Evolutionary conservation across 768 basidiomycete species (phyloP), one percentile per base, ranked within the genome.

Genomic region (Mycena galopus): DNA sequence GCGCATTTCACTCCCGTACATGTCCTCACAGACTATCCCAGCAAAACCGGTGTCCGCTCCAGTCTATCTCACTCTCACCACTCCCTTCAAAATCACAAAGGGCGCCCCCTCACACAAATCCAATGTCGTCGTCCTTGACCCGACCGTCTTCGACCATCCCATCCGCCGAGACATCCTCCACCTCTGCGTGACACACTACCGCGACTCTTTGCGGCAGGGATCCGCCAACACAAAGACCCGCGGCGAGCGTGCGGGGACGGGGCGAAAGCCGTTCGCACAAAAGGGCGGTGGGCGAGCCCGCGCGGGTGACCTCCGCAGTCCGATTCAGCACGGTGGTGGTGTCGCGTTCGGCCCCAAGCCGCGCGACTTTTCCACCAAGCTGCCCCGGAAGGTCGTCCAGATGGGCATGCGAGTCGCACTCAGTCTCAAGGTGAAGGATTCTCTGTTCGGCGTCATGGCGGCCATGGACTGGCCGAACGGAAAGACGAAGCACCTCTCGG

Each of bases 351-450:
- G 96, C 33, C 95, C 96, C 0, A 93, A 95, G 79, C 95, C 96
- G 3, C 90, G 96, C 59, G 94, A 98, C 80, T 98, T 97, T 81
- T 91, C 93, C 77, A 96, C 96, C 23, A 93, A 94, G 74, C 88
- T 99, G 42, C 94, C 95, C n/a, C 89, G 95, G 73, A 98, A 98
- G 83, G 94, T 98, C 75, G 88, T 96, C 50, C 87, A 94, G 77
- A 94, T 98, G 91, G 97, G 97, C 12, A 92, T 98, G 90, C 89
- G 94, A 25, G 93, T 96, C 61, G 96, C 95, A 3, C 82, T 99
- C 55, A 96, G 95, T 75, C 88, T 90, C 51, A 96, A 96, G 81
- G 85, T 97, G 78, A 88, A 88, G 76, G 93, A 95, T 72, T 88
- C 89, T 50, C 82, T 88, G 51, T 84, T 99, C 17, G 92, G 94